phyloP scores from a whole-genome alignment of 75 land plant species.

The Gnetum montanum region DNA sequence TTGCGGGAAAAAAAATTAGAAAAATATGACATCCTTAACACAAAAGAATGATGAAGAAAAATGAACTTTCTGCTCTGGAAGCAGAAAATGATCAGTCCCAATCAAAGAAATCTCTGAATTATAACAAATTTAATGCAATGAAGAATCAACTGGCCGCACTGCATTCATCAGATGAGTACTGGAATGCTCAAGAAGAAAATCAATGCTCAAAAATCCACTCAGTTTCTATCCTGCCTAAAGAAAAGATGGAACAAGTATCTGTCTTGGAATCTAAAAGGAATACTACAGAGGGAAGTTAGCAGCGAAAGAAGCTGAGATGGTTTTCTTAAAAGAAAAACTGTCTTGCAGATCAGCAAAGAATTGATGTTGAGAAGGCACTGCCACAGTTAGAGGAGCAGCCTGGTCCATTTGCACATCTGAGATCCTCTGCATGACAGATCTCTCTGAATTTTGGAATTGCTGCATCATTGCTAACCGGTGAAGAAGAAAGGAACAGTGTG shows the following conservation, averaged over 20 bases:
- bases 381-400: slow-evolving; percentile 25
- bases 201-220: slow-evolving; percentile 16
- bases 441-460: slow-evolving; percentile 35
- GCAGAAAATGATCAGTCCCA: slow-evolving; percentile 5
- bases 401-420: slow-evolving; percentile 4
- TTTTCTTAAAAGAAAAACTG: slow-evolving; percentile 11
- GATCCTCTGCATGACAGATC: slow-evolving; percentile 4
- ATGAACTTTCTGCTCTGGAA: slow-evolving; percentile 10
- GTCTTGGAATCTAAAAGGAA: slow-evolving; percentile 16
- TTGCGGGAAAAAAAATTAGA: background rate
- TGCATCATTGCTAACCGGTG: slow-evolving; percentile 41
- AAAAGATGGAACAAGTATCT: slow-evolving; percentile 19
- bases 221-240: slow-evolving; percentile 1
- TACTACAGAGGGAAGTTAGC: slow-evolving; percentile 6
- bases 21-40: background rate
- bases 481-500: slow-evolving; percentile 47
- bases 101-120: slow-evolving; percentile 11
- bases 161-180: slow-evolving; percentile 23
- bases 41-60: slow-evolving; percentile 7
- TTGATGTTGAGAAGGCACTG: slow-evolving; percentile 40
- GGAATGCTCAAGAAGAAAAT: slow-evolving; percentile 30
- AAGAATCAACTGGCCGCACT: slow-evolving; percentile 22
- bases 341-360: slow-evolving; percentile 25
- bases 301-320: slow-evolving; percentile 17
- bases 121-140: slow-evolving; percentile 35